Evolutionary conservation across 306 rosid genomes (phyloP), one percentile per base, ranked within the genome.

Genomic region (Sechiopsis laciniata): DNA sequence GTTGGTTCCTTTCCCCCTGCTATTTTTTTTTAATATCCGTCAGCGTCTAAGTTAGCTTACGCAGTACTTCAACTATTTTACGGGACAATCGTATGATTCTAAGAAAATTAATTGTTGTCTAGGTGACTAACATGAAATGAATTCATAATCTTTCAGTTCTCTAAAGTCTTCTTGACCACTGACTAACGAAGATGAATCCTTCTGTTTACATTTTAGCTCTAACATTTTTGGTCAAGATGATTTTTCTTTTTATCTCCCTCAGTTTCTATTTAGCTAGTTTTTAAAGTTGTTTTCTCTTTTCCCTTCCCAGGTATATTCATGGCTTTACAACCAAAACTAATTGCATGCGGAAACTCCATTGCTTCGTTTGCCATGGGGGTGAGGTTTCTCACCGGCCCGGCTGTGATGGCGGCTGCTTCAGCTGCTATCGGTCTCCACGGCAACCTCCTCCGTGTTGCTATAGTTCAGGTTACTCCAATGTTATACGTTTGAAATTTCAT

Each of bases 301-400:
- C 73, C 12, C 76, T 68, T 21, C 12, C 26, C 14, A 92, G 99
- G 99, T 84, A 77, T 95, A 51, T 95, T 95, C 68, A 95, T 95
- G 99, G 99, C 95, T 5, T 96, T 95, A 73, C 99, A 95, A 66
- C 99, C 99, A 0, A 95, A 91, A 83, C 85, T 95, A 52, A 95
- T 95, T 55, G 99, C 99, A 0, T 95, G 99, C 80, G 99, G 99
- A 22, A 95, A 95, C 83, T 91, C 99, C 0, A 84, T 91, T 51
- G 99, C 97, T 8, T 21, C 90, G 4, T 95, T 91, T 75, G 91
- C 99, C 73, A 91, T 95, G 99, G 99, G 96, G 0, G 86, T 89
- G 21, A 85, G 99, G 24, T 95, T 95, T 83, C 97, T 95, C 61
- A 89, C 96, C 2, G 99, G 97, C 69, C 99, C 99, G 0, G 99